Percentiles rank a stretch among this genome's conserved stretches.
phyloP scores from a whole-genome alignment of 345 rosid genomes.

The Camelina hispida region DNA sequence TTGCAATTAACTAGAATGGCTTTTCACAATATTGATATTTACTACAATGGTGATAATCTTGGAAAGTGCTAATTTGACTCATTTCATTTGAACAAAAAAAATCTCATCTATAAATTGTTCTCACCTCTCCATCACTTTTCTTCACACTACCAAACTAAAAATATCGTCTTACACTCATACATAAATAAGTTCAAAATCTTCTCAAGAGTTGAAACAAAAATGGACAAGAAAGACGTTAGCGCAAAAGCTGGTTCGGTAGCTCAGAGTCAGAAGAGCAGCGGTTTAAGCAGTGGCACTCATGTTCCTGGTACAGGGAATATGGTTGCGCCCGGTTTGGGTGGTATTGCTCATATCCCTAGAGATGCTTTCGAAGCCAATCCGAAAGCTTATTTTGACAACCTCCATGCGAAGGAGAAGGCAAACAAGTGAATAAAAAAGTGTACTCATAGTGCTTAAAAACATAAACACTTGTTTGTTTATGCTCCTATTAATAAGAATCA shows the following conservation, averaged over 20 bases:
- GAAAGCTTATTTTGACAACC: slow-evolving; percentile 28
- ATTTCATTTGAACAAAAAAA: neutral
- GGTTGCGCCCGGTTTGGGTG: slow-evolving; percentile 32
- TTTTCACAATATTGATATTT: neutral
- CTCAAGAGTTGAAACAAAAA: neutral
- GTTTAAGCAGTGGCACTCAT: slow-evolving; percentile 1
- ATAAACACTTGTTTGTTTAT: slow-evolving; percentile 3
- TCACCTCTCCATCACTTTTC: neutral
- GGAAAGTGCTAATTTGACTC: neutral
- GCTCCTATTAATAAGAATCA: neutral
- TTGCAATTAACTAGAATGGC: neutral
- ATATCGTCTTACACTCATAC: neutral
- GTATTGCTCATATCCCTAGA: slow-evolving; percentile 11
- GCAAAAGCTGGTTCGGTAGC: slow-evolving; percentile 19
- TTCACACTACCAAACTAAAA: neutral
- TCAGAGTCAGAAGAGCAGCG: neutral
- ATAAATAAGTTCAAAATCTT: neutral
- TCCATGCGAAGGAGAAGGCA: slow-evolving; percentile 24
- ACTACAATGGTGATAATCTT: neutral
- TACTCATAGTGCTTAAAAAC: neutral
- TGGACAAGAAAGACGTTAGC: slow-evolving; percentile 23
- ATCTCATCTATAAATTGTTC: neutral
- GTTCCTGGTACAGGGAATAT: slow-evolving; percentile 14
- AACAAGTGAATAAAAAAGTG: neutral
- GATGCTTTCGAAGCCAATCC: slow-evolving; percentile 25